Conservation (phyloP, 2,329 filamentous ascomycete genomes). For the Monosporascus ibericus region DNA sequence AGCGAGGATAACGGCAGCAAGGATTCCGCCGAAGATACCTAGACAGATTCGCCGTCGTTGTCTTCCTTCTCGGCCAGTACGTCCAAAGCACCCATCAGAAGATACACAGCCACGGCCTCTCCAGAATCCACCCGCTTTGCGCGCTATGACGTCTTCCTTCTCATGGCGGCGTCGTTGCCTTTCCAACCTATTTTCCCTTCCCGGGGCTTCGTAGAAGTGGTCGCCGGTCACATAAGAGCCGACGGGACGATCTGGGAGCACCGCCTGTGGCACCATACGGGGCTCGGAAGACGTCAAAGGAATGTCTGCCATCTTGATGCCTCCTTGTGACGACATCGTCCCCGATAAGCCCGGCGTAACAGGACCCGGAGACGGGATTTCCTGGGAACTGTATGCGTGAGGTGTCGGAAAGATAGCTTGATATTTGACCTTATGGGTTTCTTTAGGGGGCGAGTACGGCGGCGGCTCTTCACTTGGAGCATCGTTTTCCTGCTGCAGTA, state of each 20-base stretch:
- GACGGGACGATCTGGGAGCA: constrained; percentile 36
- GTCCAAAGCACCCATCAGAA: constrained; percentile 58
- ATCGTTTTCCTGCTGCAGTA: constrained; percentile 31
- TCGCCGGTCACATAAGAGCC: constrained; percentile 41
- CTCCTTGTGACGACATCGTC: constrained; percentile 57
- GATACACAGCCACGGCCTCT: constrained; percentile 59
- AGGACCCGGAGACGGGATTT: constrained; percentile 54
- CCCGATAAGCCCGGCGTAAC: constrained; percentile 56
- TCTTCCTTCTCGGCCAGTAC: constrained; percentile 56
- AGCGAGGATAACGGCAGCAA: constrained; percentile 50
- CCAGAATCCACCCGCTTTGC: constrained; percentile 56
- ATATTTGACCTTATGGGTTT: constrained; percentile 40
- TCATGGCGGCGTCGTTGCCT: constrained; percentile 51
- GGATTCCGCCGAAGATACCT: constrained; percentile 41
- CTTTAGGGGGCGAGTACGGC: constrained; percentile 47
- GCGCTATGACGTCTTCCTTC: constrained; percentile 58
- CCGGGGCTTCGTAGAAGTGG: constrained; percentile 35
- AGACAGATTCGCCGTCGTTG: constrained; percentile 57
- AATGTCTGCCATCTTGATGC: constrained; percentile 55
- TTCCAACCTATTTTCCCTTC: constrained; percentile 39
- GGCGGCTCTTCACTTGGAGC: constrained; percentile 40
- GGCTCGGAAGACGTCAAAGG: constrained; percentile 39
- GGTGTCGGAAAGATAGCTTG: constrained; percentile 53
- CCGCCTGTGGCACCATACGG: constrained; percentile 15
- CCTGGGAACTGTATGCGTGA: constrained; percentile 39